A percentile compares a stretch with the other conserved stretches of the same genome.
Evolutionary conservation across 768 basidiomycete species (phyloP).

Genomic region (Nevesoporus exiguus): DNA sequence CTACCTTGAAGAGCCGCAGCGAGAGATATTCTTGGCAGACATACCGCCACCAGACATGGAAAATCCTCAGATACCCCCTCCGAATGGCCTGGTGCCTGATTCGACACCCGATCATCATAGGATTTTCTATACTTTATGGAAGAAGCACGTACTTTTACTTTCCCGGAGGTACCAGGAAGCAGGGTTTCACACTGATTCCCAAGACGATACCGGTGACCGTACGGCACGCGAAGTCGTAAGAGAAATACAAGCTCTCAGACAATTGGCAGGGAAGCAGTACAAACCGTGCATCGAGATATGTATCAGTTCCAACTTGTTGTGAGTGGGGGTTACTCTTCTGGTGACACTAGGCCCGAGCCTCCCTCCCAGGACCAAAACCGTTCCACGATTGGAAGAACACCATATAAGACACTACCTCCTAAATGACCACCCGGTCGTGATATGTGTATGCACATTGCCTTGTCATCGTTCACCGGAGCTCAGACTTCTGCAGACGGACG

Average conservation of each 20-base stretch:
- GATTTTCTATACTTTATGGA: conserved; percentile 23
- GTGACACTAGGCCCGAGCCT: not conserved
- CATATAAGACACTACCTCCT: conserved; percentile 68
- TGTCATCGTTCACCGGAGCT: not conserved
- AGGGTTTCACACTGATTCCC: conserved; percentile 5
- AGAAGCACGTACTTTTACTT: conserved; percentile 21
- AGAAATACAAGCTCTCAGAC: conserved; percentile 21
- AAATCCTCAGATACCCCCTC: conserved; percentile 17
- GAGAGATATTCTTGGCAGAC: conserved; percentile 44
- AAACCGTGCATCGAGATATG: conserved; percentile 76
- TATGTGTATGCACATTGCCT: conserved; percentile 54
- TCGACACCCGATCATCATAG: conserved; percentile 22
- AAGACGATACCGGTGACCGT: conserved; percentile 13
- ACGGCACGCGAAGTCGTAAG: conserved; percentile 20
- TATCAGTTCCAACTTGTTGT: conserved; percentile 75
- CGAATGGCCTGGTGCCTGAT: conserved; percentile 18
- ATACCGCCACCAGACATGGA: conserved; percentile 20
- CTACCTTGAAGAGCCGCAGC: conserved; percentile 61
- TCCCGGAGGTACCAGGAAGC: conserved; percentile 18
- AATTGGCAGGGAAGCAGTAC: conserved; percentile 27
- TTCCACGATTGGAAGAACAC: conserved; percentile 58
- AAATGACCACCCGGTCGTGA: conserved; percentile 63
- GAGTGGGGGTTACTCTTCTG: conserved; percentile 24
- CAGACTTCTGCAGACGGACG: conserved; percentile 62
- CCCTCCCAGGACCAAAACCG: conserved; percentile 61